Evolutionary conservation across 768 basidiomycete genomes (phyloP).

Genomic region (Boletus reticuloceps): DNA sequence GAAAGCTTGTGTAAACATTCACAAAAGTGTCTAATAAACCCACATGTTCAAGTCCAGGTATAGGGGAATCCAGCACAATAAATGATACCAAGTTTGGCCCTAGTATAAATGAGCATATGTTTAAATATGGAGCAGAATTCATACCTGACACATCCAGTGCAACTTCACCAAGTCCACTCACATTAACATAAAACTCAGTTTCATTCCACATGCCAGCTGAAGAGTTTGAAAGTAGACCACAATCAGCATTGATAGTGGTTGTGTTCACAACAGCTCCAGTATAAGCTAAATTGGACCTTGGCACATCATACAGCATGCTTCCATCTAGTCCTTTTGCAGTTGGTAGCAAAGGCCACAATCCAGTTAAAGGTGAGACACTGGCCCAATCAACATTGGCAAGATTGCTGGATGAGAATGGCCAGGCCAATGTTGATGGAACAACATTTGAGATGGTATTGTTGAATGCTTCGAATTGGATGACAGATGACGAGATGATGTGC

Average conservation of each 20-base stretch:
- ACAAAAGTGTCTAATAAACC: background rate
- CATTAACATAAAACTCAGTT: background rate
- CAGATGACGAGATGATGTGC: constrained; percentile 22
- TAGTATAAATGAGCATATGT: background rate
- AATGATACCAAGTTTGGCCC: background rate
- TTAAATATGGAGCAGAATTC: background rate
- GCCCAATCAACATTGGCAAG: background rate
- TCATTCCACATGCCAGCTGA: background rate
- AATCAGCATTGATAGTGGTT: constrained; percentile 13
- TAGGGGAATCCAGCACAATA: too few relatives aligned
- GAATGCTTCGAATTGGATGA: constrained; percentile 20
- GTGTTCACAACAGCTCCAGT: constrained; percentile 14
- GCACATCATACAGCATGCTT: constrained; percentile 17
- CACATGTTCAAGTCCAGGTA: background rate
- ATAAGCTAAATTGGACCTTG: background rate
- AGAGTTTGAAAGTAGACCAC: constrained; percentile 12
- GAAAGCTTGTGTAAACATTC: background rate
- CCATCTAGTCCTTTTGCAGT: constrained; percentile 10
- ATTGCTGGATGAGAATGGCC: background rate
- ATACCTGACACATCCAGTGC: background rate
- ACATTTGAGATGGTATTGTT: background rate
- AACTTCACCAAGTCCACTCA: constrained; percentile 5
- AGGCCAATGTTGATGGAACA: background rate
- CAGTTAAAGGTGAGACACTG: background rate
- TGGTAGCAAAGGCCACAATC: constrained; percentile 1